Percentiles rank a stretch among this genome's conserved stretches.
Conservation (phyloP, 2,329 filamentous ascomycete species). For the Chaetothyriales sp. region DNA sequence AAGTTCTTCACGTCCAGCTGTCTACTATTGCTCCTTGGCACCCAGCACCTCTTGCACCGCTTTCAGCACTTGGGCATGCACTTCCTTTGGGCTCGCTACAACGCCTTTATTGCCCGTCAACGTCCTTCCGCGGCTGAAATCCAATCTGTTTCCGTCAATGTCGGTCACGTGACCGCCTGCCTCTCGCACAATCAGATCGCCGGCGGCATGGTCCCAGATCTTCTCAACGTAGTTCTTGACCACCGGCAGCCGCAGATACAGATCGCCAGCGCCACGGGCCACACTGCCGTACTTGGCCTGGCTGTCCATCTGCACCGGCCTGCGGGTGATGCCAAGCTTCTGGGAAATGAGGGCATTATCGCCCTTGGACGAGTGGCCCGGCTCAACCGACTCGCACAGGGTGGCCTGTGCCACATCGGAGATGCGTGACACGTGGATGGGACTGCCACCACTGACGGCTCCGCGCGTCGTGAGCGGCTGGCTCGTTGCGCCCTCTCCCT, state of each 20-base stretch:
- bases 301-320: conserved; percentile 91
- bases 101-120: conserved; percentile 86
- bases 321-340: conserved; percentile 71
- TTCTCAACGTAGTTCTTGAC: conserved; percentile 89
- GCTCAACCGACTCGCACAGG: conserved; percentile 94
- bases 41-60: conserved; percentile 69
- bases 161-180: conserved; percentile 88
- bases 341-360: conserved; percentile 75
- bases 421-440: conserved; percentile 68
- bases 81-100: conserved; percentile 65
- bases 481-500: conserved; percentile 66
- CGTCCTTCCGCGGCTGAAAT: conserved; percentile 78
- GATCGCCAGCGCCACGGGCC: conserved; percentile 81
- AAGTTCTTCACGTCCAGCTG: conserved; percentile 3
- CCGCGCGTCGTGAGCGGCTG: conserved; percentile 49
- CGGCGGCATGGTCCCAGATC: conserved; percentile 98
- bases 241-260: conserved; percentile 81
- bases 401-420: conserved; percentile 63
- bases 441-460: conserved; percentile 35
- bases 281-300: conserved; percentile 97
- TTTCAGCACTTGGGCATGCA: conserved; percentile 63
- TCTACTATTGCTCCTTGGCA: conserved; percentile 23
- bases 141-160: conserved; percentile 65
- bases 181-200: conserved; percentile 85
- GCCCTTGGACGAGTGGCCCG: conserved; percentile 76